Conservation (phyloP, 345 rosid species). For the Lumnitzera littorea region DNA sequence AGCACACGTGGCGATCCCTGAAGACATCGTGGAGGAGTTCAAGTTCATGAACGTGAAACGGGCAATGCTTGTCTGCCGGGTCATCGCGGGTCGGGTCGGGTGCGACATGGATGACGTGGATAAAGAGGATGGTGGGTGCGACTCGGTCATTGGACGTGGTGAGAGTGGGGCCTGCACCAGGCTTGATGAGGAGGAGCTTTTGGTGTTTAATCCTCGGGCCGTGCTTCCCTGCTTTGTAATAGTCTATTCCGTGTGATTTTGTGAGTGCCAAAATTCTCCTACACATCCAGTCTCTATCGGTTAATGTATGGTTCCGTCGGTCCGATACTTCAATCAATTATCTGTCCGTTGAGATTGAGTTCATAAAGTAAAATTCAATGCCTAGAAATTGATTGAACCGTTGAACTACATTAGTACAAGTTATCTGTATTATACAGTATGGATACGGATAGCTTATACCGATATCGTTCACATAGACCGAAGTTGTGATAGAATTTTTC, state of each 20-base stretch:
- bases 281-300: no score
- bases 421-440: no score
- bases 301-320: no score
- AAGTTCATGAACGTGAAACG: conserved; percentile 88
- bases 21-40: conserved; percentile 79
- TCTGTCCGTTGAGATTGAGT: no score
- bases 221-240: conserved; percentile 96
- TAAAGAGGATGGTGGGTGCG: conserved; percentile 56
- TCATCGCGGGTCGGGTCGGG: conserved; percentile 78
- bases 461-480: no score
- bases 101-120: conserved; percentile 32
- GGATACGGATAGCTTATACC: no score
- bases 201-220: conserved; percentile 95
- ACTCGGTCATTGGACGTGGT: conserved; percentile 62
- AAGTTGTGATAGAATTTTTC: no score
- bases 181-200: conserved; percentile 72
- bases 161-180: conserved; percentile 35
- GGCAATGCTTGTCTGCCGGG: conserved; percentile 87
- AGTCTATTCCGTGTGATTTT: conserved; percentile 46
- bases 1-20: conserved; percentile 83
- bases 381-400: no score
- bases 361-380: no score
- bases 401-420: no score
- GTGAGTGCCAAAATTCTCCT: background rate
- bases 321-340: no score